Evolutionary conservation across 176 grass and related monocot species (phyloP).

Genomic region (Musa acuminata): DNA sequence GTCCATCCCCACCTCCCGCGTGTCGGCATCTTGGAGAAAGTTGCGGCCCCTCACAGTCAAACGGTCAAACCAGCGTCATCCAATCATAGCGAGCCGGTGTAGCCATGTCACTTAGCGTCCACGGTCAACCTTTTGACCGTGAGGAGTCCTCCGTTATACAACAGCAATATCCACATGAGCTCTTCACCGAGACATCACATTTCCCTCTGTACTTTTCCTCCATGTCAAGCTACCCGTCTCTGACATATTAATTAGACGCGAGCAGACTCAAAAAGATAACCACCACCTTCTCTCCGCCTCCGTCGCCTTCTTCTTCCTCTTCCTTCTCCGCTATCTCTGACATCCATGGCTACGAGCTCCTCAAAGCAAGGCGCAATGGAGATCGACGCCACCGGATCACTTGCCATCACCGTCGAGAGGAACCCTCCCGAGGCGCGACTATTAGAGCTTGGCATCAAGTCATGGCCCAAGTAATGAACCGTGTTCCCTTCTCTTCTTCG

Average conservation of each 20-base stretch:
- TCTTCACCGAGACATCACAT: too few species aligned
- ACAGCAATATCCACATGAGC: too few species aligned
- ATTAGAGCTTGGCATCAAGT: constrained; percentile 67
- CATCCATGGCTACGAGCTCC: constrained; percentile 67
- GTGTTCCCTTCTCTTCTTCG: neutral
- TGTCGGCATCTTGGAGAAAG: too few species aligned
- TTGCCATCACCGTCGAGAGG: constrained; percentile 53
- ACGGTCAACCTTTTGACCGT: too few species aligned
- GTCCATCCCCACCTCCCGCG: too few species aligned
- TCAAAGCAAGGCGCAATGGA: constrained; percentile 57
- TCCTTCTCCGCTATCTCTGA: neutral
- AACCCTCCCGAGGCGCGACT: constrained; percentile 62
- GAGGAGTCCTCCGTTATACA: too few species aligned
- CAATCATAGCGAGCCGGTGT: too few species aligned
- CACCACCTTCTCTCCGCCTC: neutral
- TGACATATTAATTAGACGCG: too few species aligned
- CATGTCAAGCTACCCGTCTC: too few species aligned
- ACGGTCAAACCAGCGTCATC: too few species aligned
- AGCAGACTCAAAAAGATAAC: neutral
- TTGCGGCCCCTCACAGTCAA: too few species aligned
- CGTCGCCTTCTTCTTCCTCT: neutral
- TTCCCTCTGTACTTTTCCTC: neutral
- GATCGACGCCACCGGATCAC: constrained; percentile 38
- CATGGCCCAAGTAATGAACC: constrained; percentile 67
- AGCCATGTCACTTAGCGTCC: too few species aligned